Evolutionary conservation across 768 basidiomycete species (phyloP), one percentile per base, ranked within the genome.

Genomic region (Lactarius indigo): DNA sequence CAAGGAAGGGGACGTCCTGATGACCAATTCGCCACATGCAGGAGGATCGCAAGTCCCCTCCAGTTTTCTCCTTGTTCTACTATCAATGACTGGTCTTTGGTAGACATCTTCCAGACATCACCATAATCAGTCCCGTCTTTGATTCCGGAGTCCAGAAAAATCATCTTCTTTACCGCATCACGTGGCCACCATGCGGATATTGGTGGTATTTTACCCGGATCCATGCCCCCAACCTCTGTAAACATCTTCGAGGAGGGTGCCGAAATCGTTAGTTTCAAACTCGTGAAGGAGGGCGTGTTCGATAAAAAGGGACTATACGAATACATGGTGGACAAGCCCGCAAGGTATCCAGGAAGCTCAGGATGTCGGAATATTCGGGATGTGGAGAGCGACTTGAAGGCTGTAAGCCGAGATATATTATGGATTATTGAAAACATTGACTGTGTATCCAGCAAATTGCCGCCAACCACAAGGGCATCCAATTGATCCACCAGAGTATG

Each of bases 201-300:
- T 68, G 94, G 94, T 1, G 94, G 94, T 0, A 95, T 96, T 69
- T 81, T 94, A 2, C 93, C 95, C 7, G 94, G 92, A 1, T 94
- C 91, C 42, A 98, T 98, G 96, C 96, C 96, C 0, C 95, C 96
- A 0, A 94, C 92, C 2, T 91, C 90, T 13, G 89, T 90, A 70
- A 94, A 85, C 68, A 89, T 97, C 54, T 96, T 92, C 72, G 91
- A 98, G 75, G 96, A 98, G 75, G 96, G 96, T 23, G 96, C 96
- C 0, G 85, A 94, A 72, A 89, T 98, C 59, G 84, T 88, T 71
- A 90, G 89, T 74, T 92, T 97, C 83, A 97, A 96, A 77, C 87
- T 98, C 66, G 96, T 98, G 9, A 81, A 86, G 54, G 84, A 82
- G 15, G 94, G 95, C 1, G 76, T 90, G 4, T 97, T 95, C 74